These are phyloP conservation scores for Ballota nigra DNA, from an alignment of 257 asterid species.

Conservation along the genomic window DNA sequence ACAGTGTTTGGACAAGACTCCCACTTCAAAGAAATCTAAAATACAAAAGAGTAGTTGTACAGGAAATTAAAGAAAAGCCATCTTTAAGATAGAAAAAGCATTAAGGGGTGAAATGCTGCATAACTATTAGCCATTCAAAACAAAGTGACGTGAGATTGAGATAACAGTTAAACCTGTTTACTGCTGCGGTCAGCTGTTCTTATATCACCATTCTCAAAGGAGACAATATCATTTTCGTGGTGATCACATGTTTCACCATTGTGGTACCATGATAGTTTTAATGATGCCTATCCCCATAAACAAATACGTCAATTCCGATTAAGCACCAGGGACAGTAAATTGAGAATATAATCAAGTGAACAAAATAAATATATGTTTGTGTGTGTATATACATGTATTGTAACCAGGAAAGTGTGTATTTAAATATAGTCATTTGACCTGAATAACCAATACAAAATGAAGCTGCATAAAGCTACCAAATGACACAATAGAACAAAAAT, in stretches of 20 bases:
- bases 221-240: constrained; percentile 87
- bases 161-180: constrained; percentile 60
- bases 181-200: constrained; percentile 94
- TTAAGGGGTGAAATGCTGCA: not conserved
- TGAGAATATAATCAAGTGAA: not conserved
- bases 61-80: not conserved
- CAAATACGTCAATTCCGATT: constrained; percentile 12
- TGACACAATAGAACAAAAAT: not conserved
- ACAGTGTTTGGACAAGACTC: constrained; percentile 84
- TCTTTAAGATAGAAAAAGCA: not conserved
- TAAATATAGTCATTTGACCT: too few species aligned
- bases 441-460: not conserved
- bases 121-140: not conserved
- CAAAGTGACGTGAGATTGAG: not conserved
- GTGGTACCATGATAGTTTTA: constrained; percentile 89
- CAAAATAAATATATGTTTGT: too few species aligned
- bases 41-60: not conserved
- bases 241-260: constrained; percentile 85
- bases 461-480: not conserved
- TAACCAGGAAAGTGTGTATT: not conserved
- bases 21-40: constrained; percentile 88
- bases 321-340: not conserved
- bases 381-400: not conserved
- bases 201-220: constrained; percentile 91
- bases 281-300: constrained; percentile 66